phyloP scores from a whole-genome alignment of 2,329 filamentous ascomycete species.

The Colletotrichum trifolii region DNA sequence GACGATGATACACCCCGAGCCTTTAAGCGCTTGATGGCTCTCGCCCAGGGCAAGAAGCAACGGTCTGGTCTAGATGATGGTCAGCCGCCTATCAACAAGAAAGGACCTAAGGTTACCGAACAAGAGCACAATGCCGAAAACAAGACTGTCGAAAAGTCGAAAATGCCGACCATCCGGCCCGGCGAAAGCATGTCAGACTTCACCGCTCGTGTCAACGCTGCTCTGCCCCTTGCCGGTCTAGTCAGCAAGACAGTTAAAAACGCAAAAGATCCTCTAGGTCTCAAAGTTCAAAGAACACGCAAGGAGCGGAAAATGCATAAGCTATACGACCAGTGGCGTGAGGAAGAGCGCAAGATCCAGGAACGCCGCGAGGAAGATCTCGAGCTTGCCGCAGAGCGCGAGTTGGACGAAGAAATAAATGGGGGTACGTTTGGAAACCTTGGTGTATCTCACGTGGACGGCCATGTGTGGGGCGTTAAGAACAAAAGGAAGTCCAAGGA shows the following conservation, averaged over 20 bases:
- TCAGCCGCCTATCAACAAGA: conserved; percentile 42
- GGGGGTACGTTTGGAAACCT: conserved; percentile 53
- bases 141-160: conserved; percentile 39
- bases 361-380: conserved; percentile 74
- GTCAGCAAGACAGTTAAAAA: conserved; percentile 69
- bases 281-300: conserved; percentile 78
- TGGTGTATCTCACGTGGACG: conserved; percentile 43
- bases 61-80: conserved; percentile 79
- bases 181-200: conserved; percentile 89
- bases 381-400: conserved; percentile 71
- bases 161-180: conserved; percentile 77
- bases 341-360: conserved; percentile 71
- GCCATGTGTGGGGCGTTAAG: conserved; percentile 57
- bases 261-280: conserved; percentile 71
- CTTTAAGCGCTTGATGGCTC: conserved; percentile 87
- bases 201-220: conserved; percentile 82
- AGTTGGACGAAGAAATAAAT: conserved; percentile 68
- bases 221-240: conserved; percentile 80
- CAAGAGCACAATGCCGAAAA: conserved; percentile 32
- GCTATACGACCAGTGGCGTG: conserved; percentile 81
- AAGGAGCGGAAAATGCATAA: conserved; percentile 88
- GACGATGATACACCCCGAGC: conserved; percentile 88
- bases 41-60: conserved; percentile 69
- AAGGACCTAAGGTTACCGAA: conserved; percentile 39
- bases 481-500: conserved; percentile 57